Evolutionary conservation across 1,284 basidiomycete species (phyloP).

Genomic region (Sporisorium reilianum): DNA sequence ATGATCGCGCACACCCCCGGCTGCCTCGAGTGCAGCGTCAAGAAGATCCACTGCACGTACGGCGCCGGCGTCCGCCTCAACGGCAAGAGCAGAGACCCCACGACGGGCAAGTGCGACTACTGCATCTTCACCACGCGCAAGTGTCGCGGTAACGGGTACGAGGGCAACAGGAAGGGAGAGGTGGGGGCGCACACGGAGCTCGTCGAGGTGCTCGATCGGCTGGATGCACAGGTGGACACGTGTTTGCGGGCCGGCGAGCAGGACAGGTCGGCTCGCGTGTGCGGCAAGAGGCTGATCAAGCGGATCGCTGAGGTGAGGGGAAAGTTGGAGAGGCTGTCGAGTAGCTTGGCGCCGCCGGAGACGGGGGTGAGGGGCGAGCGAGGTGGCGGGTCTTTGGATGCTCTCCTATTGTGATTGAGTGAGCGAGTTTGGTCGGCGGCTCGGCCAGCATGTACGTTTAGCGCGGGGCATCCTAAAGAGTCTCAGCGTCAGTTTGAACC

Average conservation of each 20-base stretch:
- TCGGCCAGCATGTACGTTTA: no score
- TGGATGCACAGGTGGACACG: not conserved
- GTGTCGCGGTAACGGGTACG: constrained; percentile 6
- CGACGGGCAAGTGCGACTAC: constrained; percentile 9
- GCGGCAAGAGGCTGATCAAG: not conserved
- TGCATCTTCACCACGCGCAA: constrained; percentile 15
- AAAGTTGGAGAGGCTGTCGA: not conserved
- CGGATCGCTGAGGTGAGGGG: not conserved
- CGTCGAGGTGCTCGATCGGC: not conserved
- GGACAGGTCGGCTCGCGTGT: not conserved
- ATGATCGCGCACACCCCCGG: constrained; percentile 11
- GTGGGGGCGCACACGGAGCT: not conserved
- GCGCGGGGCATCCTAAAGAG: no score
- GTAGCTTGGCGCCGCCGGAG: no score
- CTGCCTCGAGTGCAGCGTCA: constrained; percentile 14
- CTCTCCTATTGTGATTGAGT: no score
- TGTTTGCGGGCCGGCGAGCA: constrained; percentile 1
- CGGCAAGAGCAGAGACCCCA: constrained; percentile 6
- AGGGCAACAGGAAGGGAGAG: not conserved
- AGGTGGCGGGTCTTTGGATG: no score
- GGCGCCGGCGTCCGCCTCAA: constrained; percentile 5
- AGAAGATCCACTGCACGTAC: constrained; percentile 14
- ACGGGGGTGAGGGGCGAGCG: no score
- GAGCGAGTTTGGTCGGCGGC: no score
- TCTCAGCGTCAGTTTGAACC: no score